Base-by-base conservation (phyloP, 208 protist species). In the Crithidia thermophila region DNA sequence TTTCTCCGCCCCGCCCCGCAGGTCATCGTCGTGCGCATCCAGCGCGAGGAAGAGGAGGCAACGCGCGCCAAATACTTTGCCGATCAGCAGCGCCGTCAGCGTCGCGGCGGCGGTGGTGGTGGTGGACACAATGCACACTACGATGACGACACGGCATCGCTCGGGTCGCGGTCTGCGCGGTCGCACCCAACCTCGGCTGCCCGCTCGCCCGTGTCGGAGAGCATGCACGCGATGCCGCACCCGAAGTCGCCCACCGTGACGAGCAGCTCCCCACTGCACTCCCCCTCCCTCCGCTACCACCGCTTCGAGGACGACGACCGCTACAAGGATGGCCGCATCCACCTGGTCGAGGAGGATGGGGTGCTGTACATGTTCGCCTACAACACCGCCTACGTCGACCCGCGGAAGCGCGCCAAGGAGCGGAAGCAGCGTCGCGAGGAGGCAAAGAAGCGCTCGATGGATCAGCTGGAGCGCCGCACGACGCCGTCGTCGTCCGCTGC, bases 281-380 rank as follows among this genome's bases (percentile, higher is more conserved):
- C 43, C 18, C 51, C 58, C 8, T 63, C 68, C 18, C 37, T 45
- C 23, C 69, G 65, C 37, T 36, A 75, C 34, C 65, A 87, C 57
- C 39, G 69, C 37, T 87, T 87, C 58, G 73, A 81, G 37, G 50
- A 57, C 9, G 72, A 80, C n/a, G 43, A 60, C 14, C 36, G 49
- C n/a, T 85, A 85, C 72, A 72, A 75, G 45, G 82, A 88, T 51
- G 80, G 82, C 31, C 69, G 74, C n/a, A 60, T 91, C 1, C 80
- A 91, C 56, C 62, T 91, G 2, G 79, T 88, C 21, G 85, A 85
- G 65, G 73, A 87, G 33, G 76, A 84, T 30, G 85, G 80, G 3
- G 74, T 82, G 33, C 57, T 91, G 25, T 88, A 87, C 78, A 52
- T 87, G 43, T 87, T 88, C 40, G 82, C 82, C n/a, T 82, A 82